Evolutionary conservation across 2,329 filamentous ascomycete species (phyloP), one percentile per base, ranked within the genome.

Genomic region (Fusarium sp.): DNA sequence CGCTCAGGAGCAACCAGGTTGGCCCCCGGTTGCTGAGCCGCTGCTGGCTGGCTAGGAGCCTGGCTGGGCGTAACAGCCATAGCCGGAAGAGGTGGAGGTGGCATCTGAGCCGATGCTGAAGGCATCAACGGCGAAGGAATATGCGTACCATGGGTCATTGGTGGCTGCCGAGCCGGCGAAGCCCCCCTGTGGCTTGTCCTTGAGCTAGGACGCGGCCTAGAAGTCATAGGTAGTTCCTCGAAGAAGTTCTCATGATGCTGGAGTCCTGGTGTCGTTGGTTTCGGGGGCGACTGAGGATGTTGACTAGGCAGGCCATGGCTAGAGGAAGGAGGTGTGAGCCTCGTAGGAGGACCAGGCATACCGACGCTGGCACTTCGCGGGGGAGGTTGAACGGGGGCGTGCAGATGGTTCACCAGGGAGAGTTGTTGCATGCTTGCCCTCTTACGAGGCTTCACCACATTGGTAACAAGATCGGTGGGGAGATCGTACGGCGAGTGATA

Each of bases 401-500:
- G 77, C 31, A 84, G 80, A 34, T 71, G 68, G 16, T 80, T 75
- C 53, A 80, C 77, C 61, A 82, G 81, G 6, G 83, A 81, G 44
- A 86, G 79, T 58, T 87, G 86, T 63, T 87, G 87, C 73, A 86
- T 83, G 74, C 86, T 89, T 6, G 83, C 78, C 57, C 90, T 84
- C 82, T 91, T 90, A 78, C 89, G 84, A 74, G 91, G 89, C 72
- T 91, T 91, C 27, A 91, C 87, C 14, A 75, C 65, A 5, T 73
- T 76, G 25, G 68, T 75, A 36, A 81, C 72, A 29, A 99, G 86
- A 59, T 97, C 95, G 80, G 96, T 92, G 4, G 96, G 96, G 18
- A 99, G 84, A 80, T 99, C 96, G 74, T 97, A 99, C 0, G 96
- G 96, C 18, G 95, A 98, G 53, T 91, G 87, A 77, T 99, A 99